A percentile compares a stretch with the other conserved stretches of the same genome.
These are phyloP conservation scores for Phytophthora fragariae DNA, from an alignment of 352 stramenopile genomes.

Conservation along the genomic window DNA sequence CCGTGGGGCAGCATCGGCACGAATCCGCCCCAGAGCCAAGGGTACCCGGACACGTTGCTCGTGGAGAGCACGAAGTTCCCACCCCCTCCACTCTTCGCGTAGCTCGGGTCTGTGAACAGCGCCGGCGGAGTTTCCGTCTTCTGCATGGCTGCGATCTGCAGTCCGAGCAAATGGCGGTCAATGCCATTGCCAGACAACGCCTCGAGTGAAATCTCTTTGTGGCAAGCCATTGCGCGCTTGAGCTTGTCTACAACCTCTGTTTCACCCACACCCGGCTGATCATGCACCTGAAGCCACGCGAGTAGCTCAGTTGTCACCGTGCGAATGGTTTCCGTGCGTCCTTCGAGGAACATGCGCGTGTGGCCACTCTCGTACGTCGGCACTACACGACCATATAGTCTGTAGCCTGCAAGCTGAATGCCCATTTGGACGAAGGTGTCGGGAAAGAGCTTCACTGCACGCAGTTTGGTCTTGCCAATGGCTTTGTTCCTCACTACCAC, in stretches of 20 bases:
- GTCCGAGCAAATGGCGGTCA: constrained; percentile 93
- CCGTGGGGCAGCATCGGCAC: constrained; percentile 91
- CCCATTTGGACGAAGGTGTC: constrained; percentile 96
- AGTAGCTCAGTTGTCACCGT: constrained; percentile 80
- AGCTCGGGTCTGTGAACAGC: constrained; percentile 89
- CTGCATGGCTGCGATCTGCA: constrained; percentile 89
- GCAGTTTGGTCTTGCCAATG: constrained; percentile 88
- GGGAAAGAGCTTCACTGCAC: constrained; percentile 81
- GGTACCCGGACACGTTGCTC: constrained; percentile 94
- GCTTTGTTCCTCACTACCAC: constrained; percentile 79
- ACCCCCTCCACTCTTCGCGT: constrained; percentile 80
- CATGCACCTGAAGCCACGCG: constrained; percentile 74
- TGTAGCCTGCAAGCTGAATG: constrained; percentile 93
- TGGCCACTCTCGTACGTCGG: constrained; percentile 96
- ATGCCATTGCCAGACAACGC: constrained; percentile 82
- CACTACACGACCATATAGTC: constrained; percentile 87
- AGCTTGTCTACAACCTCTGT: constrained; percentile 66
- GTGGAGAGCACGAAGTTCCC: constrained; percentile 95
- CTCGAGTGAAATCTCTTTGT: constrained; percentile 87
- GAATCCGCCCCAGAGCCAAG: constrained; percentile 96
- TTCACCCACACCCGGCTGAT: constrained; percentile 50
- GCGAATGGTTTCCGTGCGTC: constrained; percentile 91
- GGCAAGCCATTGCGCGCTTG: constrained; percentile 74
- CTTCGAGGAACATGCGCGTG: constrained; percentile 93
- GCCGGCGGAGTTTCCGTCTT: constrained; percentile 66